Base-by-base conservation (phyloP, 1,284 basidiomycete species). In the Wolfiporia cocos region DNA sequence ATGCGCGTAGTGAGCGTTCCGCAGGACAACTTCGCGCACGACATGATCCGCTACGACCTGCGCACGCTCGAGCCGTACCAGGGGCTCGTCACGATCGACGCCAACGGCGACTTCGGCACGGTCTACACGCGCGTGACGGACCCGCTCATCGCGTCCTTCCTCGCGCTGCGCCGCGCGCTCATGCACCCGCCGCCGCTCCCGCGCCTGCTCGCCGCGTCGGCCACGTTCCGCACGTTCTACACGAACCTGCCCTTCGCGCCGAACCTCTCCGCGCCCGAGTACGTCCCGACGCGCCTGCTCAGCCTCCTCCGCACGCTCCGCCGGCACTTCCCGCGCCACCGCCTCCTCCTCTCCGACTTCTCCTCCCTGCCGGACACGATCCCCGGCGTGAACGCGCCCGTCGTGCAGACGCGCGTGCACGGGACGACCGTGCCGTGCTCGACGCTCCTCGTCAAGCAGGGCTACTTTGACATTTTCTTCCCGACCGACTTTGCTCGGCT, bases 401-500 rank as follows among this genome's bases (percentile, higher is more conserved):
- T 99, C 17, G 96, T 99, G 19, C 96, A 99, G 68, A 99, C 96
- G 15, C 78, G 92, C 38, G 85, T 87, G 58, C 76, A 78, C 26
- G 86, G 86, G 45, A 76, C 76, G 37, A 95, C 92, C 63, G 83
- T 97, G 4, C 87, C 96, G 2, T 93, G 91, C 54, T 74, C 84
- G 46, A 98, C 91, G 14, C 79, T 97, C 48, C 78, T 95, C 52
- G 96, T 99, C 44, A 83, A 86, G 51, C 96, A 91, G 58, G 96
- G 96, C 10, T 95, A 83, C 67, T 99, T 99, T 63, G 96, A 99
- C 66, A 99, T 99, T 50, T 93, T 99, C 72, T 99, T 99, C 71
- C 96, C 96, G 2, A 99, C 95, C 5, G 71, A 94, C 59, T 99
- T 99, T 53, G 77, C 81, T 39, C 75, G 77, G 17, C 71, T 99